Base-by-base conservation (phyloP, 352 stramenopile genomes). In the Phytophthora sojae region DNA sequence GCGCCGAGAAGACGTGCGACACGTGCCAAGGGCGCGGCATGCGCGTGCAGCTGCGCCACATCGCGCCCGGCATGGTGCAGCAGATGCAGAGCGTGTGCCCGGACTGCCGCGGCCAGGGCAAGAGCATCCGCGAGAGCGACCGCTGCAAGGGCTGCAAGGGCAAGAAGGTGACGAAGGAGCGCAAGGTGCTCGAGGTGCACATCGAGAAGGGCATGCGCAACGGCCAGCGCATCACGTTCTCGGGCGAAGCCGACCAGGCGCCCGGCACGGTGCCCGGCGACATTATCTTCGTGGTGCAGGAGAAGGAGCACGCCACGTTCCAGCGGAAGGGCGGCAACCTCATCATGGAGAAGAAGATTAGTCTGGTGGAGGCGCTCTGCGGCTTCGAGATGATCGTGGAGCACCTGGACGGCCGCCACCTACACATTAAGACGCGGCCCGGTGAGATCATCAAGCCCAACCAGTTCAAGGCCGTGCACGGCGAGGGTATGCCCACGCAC, bases 151-250 rank as follows among this genome's bases (percentile, higher is more conserved):
- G 61, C 30, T 98, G 94, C 81, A 96, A 94, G 74, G 95, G 95
- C 57, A 97, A 97, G 75, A 98, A 98, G 80, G 91, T 98, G 49
- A 92, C 91, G 37, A 98, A 98, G 71, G 98, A 99, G 79, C 95
- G 97, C 60, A 99, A 99, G 83, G 94, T 99, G 53, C 84, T 99
- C 47, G 98, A 99, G 77, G 97, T 99, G 61, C 88, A 99, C 79
- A 97, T 99, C 57, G 98, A 99, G 69, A 98, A 99, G 86, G 98
- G 98, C 49, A 99, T 99, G 96, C 93, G 90, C 56, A 91, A 99
- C 80, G 93, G 96, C 52, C 90, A 99, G 75, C 98, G 98, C 75
- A 99, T 99, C 77, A 97, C 93, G 32, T 99, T 99, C 77, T 76
- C 87, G 25, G 97, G 96, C 30, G 98, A 99, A 76, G 96, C 94